Evolutionary conservation across 495 filamentous ascomycete genomes (phyloP), one percentile per base, ranked within the genome.

Genomic region (Oidiodendron maius): DNA sequence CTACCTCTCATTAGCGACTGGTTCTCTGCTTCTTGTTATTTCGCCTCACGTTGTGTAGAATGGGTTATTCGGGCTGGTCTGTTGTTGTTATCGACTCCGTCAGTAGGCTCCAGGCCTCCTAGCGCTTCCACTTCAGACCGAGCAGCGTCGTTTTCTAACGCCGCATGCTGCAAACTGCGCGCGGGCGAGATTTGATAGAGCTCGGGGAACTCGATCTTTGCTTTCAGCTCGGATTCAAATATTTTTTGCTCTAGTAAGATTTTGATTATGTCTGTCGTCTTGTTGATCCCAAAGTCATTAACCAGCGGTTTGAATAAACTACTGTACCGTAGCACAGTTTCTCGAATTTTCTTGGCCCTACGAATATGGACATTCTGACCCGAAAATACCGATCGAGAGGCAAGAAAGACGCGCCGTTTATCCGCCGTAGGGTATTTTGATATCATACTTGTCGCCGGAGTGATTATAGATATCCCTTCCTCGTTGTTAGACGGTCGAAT

Each of bases 161-260:
- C 60, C 37, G 52, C 53, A 12, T 46, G 59, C 24, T 64, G 51
- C 21, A 50, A 46, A 44, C 65, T 51, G 40, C 53, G 53, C 2
- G 36, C 52, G 4, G 50, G 53, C 5, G 61, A 61, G 5, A 50
- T 46, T 24, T 46, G 48, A 45, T 64, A 67, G 17, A 67, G 51
- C 39, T 65, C 63, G 15, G 64, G 64, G 48, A 63, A 65, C 49
- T 53, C 57, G 36, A 58, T 58, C 50, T 61, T 65, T 28, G 63
- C 61, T 37, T 58, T 57, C 34, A 56, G 30, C 34, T 65, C 59
- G 25, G 63, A 65, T 46, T 61, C 46, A 48, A 67, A 67, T 17
- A 67, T 40, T 1, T 50, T 23, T 15, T 57, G 43, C 37, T 60
- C 55, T 38, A 65, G 38, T 16, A 67, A 52, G 32, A 40, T 43